A percentile compares a stretch with the other conserved stretches of the same genome.
Evolutionary conservation across 2,329 filamentous ascomycete species (phyloP).

Genomic region (Aphanoascus verrucosus): DNA sequence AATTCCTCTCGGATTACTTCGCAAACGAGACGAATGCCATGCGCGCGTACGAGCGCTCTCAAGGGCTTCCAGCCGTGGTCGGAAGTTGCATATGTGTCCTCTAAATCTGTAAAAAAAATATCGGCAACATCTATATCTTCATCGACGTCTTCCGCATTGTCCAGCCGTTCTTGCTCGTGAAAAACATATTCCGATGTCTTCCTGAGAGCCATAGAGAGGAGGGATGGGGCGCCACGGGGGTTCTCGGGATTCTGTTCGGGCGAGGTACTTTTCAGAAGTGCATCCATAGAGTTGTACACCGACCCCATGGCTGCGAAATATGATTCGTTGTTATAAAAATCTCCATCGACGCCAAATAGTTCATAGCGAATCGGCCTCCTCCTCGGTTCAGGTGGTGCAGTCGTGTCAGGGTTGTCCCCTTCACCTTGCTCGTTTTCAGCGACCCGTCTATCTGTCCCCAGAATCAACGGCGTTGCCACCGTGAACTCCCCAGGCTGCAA

Average conservation of each 20-base stretch:
- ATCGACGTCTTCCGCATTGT: constrained; percentile 25
- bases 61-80: constrained; percentile 32
- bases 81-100: constrained; percentile 28
- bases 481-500: constrained; percentile 33
- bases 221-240: constrained; percentile 25
- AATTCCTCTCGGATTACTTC: constrained; percentile 29
- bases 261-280: constrained; percentile 29
- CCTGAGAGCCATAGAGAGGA: constrained; percentile 29
- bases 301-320: constrained; percentile 29
- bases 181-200: constrained; percentile 32
- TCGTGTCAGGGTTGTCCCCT: not conserved
- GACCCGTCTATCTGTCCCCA: constrained; percentile 20
- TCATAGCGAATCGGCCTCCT: not conserved
- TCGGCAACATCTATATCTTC: constrained; percentile 32
- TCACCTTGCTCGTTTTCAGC: not conserved
- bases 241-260: not conserved
- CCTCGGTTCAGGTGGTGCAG: not conserved
- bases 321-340: not conserved
- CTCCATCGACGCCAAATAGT: not conserved
- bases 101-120: constrained; percentile 34
- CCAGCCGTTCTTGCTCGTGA: constrained; percentile 27
- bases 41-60: constrained; percentile 32
- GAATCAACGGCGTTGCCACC: constrained; percentile 34
- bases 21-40: constrained; percentile 31
- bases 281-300: constrained; percentile 28